Percentiles rank a stretch among this genome's conserved stretches.
phyloP scores from a whole-genome alignment of 805 yeast species.

The Starmerella apicola region DNA sequence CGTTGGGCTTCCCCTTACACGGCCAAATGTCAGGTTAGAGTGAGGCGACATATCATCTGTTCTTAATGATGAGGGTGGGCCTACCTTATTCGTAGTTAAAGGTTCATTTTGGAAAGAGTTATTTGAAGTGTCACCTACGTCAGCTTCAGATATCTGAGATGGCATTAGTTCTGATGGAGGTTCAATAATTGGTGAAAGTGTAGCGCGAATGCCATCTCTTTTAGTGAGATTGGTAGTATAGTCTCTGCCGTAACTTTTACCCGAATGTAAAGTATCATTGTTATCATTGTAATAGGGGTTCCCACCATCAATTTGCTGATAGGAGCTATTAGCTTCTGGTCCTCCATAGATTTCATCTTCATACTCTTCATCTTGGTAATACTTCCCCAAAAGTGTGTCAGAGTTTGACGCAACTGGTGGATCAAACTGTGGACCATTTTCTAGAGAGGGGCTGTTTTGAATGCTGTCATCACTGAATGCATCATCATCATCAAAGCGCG shows the following conservation, averaged over 20 bases:
- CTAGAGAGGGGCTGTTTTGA: conserved; percentile 18
- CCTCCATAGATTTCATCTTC: neutral
- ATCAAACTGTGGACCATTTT: conserved; percentile 10
- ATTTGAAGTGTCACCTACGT: neutral
- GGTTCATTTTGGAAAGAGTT: too few relatives aligned
- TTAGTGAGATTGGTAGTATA: neutral
- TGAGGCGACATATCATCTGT: conserved; percentile 1
- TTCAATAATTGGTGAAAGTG: neutral
- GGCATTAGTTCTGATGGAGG: neutral
- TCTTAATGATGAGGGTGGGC: neutral
- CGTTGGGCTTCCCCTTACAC: conserved; percentile 2
- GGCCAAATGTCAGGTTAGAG: conserved; percentile 2
- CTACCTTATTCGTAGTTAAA: too few relatives aligned
- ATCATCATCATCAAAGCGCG: conserved; percentile 3
- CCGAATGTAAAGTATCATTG: too few relatives aligned
- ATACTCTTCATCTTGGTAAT: neutral
- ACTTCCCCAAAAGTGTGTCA: neutral
- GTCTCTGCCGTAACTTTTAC: neutral
- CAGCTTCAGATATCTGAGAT: neutral
- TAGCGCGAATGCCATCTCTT: neutral
- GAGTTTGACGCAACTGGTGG: neutral
- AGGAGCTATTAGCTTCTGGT: neutral
- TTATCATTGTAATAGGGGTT: neutral
- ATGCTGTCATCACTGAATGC: conserved; percentile 18
- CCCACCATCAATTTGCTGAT: neutral